phyloP scores from a whole-genome alignment of 441 rosid species.

The Metrosideros polymorpha region DNA sequence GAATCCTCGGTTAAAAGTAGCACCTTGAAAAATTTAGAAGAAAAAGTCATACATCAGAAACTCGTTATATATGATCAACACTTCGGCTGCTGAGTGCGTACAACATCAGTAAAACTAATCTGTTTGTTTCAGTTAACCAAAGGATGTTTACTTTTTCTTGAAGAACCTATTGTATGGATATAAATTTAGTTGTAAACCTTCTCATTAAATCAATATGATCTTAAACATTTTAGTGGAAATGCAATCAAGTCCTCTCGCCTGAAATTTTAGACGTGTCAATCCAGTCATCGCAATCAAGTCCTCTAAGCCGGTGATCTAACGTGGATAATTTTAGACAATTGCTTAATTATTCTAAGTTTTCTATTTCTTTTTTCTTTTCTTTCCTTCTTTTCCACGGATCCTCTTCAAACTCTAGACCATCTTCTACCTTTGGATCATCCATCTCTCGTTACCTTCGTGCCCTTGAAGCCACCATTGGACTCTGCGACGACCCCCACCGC shows the following conservation, averaged over 20 bases:
- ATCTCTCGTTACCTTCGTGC: background rate
- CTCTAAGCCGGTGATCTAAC: background rate
- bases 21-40: constrained; percentile 21
- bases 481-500: background rate
- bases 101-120: background rate
- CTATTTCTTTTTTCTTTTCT: background rate
- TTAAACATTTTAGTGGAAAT: background rate
- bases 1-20: constrained; percentile 64
- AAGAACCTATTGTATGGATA: background rate
- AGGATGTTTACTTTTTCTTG: background rate
- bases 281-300: background rate
- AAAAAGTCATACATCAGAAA: background rate
- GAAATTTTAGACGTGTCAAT: background rate
- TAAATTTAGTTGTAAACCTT: background rate
- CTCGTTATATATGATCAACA: background rate
- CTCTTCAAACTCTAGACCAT: background rate
- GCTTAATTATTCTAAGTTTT: background rate
- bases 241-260: background rate
- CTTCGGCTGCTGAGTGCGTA: background rate
- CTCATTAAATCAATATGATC: background rate
- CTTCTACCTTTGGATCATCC: background rate
- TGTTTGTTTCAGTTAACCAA: background rate
- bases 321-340: background rate
- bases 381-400: background rate
- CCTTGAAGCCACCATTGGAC: background rate